A percentile compares a stretch with the other conserved stretches of the same genome.
Evolutionary conservation across 192 early-diverging fungal species (phyloP).

Genomic region (Backusella westeae): DNA sequence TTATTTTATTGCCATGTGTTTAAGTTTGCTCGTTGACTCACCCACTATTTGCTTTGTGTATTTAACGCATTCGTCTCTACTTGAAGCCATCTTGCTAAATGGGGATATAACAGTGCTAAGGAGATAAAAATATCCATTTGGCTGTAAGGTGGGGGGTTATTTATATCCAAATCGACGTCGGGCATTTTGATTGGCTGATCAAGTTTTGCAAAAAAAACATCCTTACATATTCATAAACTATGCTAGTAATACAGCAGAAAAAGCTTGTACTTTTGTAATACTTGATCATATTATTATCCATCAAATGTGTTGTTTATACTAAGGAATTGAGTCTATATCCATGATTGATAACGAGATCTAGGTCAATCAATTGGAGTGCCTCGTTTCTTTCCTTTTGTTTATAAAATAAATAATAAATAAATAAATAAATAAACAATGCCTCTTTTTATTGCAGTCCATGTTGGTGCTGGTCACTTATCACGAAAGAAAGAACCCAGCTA

Average conservation of each 20-base stretch:
- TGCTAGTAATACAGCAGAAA: no score
- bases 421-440: neutral
- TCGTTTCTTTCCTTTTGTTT: neutral
- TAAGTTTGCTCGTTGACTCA: neutral
- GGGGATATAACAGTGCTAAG: neutral
- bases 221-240: neutral
- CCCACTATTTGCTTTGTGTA: neutral
- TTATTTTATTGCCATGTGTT: neutral
- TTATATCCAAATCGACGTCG: neutral
- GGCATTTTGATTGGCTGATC: neutral
- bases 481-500: slow-evolving; percentile 33
- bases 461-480: slow-evolving; percentile 43
- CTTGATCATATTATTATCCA: no score
- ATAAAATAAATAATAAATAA: neutral
- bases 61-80: neutral
- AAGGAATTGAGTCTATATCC: no score
- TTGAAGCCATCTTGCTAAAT: neutral
- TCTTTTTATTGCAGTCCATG: slow-evolving; percentile 51
- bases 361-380: neutral
- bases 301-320: no score
- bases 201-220: neutral
- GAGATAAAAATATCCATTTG: neutral
- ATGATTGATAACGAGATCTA: no score
- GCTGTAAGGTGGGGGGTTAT: no score
- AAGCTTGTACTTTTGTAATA: no score